A percentile compares a stretch with the other conserved stretches of the same genome.
phyloP scores from a whole-genome alignment of 768 basidiomycete genomes.

The Pleurotus tuber-regium region DNA sequence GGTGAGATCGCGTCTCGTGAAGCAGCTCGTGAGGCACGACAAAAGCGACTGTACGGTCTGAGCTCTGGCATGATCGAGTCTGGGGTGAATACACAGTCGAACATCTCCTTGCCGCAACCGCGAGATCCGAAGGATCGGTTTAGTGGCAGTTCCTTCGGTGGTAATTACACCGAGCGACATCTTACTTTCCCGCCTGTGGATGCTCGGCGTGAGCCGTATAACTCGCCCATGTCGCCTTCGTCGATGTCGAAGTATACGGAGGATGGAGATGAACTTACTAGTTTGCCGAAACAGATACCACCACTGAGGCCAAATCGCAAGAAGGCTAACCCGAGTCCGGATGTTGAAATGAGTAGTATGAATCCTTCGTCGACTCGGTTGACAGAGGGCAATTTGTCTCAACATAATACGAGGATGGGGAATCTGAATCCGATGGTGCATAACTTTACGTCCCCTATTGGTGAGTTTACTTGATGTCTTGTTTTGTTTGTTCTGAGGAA shows the following conservation, averaged over 20 bases:
- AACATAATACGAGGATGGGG: slow-evolving; percentile 34
- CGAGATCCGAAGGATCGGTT: slow-evolving; percentile 2
- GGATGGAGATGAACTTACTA: slow-evolving; percentile 23
- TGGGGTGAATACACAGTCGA: slow-evolving; percentile 14
- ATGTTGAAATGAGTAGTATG: slow-evolving; percentile 35
- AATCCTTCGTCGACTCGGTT: slow-evolving; percentile 15
- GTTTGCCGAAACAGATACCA: slow-evolving; percentile 12
- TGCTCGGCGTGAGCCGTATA: slow-evolving; percentile 1
- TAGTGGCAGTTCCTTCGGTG: slow-evolving; percentile 4
- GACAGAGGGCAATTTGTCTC: slow-evolving; percentile 43
- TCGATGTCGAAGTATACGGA: slow-evolving; percentile 28
- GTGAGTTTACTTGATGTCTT: slow-evolving; percentile 31
- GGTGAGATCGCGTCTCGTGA: slow-evolving; percentile 58
- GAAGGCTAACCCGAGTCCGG: slow-evolving; percentile 23
- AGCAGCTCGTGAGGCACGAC: slow-evolving; percentile 38
- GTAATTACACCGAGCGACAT: slow-evolving; percentile 8
- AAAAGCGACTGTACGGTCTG: slow-evolving; percentile 26
- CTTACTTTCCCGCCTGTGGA: slow-evolving; percentile 1
- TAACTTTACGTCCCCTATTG: slow-evolving; percentile 69
- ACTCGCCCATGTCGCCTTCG: slow-evolving; percentile 11
- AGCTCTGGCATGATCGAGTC: slow-evolving; percentile 21
- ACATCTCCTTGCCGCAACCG: slow-evolving; percentile 2
- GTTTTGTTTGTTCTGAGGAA: not conserved
- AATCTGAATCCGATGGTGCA: slow-evolving; percentile 53
- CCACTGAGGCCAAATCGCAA: slow-evolving; percentile 42